phyloP scores from a whole-genome alignment of 306 rosid species.

The Dalbergia cultrata region DNA sequence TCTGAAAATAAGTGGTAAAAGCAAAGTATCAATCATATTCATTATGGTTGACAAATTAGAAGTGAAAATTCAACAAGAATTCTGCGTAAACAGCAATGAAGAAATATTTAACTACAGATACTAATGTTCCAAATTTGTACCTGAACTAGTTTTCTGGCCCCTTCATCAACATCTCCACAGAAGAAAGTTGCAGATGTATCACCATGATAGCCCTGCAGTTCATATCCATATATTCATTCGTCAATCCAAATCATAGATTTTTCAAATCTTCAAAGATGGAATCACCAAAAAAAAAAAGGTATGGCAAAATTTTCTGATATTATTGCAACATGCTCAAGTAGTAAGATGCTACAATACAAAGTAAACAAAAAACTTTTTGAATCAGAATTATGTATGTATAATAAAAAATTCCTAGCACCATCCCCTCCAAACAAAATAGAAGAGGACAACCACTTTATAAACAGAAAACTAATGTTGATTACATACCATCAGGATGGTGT shows the following conservation, averaged over 20 bases:
- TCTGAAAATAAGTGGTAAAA: constrained; percentile 1
- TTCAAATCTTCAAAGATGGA: constrained; percentile 14
- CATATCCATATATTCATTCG: constrained; percentile 43
- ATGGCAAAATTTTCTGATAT: background rate
- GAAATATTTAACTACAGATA: background rate
- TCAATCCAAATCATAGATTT: constrained; percentile 27
- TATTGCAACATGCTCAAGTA: constrained; percentile 14
- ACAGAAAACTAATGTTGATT: background rate
- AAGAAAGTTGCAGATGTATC: constrained; percentile 90
- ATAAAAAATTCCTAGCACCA: background rate
- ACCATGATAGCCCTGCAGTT: constrained; percentile 86
- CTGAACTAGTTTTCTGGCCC: constrained; percentile 77
- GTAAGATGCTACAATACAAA: constrained; percentile 25
- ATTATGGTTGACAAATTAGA: background rate
- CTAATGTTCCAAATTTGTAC: constrained; percentile 52
- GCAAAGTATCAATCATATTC: background rate
- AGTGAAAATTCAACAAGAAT: too few relatives aligned
- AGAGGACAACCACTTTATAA: constrained; percentile 8
- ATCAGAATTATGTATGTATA: background rate
- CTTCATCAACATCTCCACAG: constrained; percentile 86
- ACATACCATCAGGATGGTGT: background rate
- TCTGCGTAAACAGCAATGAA: background rate
- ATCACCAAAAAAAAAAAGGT: constrained; percentile 23
- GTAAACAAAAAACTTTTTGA: background rate
- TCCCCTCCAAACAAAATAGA: constrained; percentile 2